Conservation (phyloP, 768 basidiomycete genomes). For the Leccinum arenicola region DNA sequence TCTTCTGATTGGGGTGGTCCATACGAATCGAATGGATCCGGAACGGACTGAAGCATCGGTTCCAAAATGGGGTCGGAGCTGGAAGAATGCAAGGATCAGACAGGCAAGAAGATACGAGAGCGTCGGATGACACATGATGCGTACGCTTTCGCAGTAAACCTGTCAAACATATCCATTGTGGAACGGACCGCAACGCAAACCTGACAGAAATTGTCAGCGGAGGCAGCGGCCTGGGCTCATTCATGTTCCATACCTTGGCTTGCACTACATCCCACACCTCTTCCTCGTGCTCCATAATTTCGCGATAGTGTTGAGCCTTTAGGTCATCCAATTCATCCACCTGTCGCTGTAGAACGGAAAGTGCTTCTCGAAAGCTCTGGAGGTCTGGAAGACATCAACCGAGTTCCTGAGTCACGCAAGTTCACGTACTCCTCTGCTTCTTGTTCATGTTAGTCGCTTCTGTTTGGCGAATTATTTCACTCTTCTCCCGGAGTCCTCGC, state of each 20-base stretch:
- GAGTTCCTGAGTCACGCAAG: constrained; percentile 7
- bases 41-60: constrained; percentile 84
- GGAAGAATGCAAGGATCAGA: constrained; percentile 13
- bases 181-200: constrained; percentile 82
- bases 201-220: constrained; percentile 35
- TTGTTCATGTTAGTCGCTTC: constrained; percentile 82
- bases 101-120: constrained; percentile 4
- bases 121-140: constrained; percentile 26
- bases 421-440: constrained; percentile 75
- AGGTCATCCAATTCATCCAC: constrained; percentile 90
- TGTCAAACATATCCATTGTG: constrained; percentile 89
- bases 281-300: constrained; percentile 90
- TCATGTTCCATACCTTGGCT: constrained; percentile 54
- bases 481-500: constrained; percentile 76
- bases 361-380: constrained; percentile 82
- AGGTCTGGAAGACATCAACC: constrained; percentile 55
- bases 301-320: constrained; percentile 81
- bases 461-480: constrained; percentile 78
- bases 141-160: constrained; percentile 82
- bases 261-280: constrained; percentile 94
- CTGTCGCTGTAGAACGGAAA: constrained; percentile 78
- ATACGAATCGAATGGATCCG: constrained; percentile 92
- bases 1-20: constrained; percentile 85
- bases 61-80: constrained; percentile 89
- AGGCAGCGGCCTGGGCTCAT: background rate